These are phyloP conservation scores for Iodosphaeria phyllophila DNA, from an alignment of 2,329 filamentous ascomycete genomes.

Conservation along the genomic window DNA sequence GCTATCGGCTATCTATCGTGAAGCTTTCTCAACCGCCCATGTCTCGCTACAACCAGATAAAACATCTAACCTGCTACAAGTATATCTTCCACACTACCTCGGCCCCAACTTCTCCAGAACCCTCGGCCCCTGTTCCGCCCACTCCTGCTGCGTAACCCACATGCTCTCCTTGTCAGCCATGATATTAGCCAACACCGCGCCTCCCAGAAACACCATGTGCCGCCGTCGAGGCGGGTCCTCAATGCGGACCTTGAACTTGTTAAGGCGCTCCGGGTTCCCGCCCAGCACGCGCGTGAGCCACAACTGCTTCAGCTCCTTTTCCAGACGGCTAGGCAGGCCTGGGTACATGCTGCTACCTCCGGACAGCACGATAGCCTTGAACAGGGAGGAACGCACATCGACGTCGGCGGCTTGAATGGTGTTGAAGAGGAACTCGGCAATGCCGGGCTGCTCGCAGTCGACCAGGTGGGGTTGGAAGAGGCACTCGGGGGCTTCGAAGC, in stretches of 20 bases:
- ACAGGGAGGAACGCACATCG: conserved; percentile 81
- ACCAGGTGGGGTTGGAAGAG: conserved; percentile 97
- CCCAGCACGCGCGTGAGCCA: conserved; percentile 86
- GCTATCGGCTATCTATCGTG: too few relatives aligned
- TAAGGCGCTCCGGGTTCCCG: conserved; percentile 81
- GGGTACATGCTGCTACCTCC: conserved; percentile 99
- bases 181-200: conserved; percentile 91
- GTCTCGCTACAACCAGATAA: too few relatives aligned
- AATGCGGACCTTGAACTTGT: conserved; percentile 99
- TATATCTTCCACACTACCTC: too few relatives aligned
- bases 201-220: conserved; percentile 99
- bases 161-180: conserved; percentile 98
- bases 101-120: conserved; percentile 86
- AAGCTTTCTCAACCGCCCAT: too few relatives aligned
- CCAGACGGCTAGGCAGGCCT: conserved; percentile 77
- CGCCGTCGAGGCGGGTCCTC: conserved; percentile 88
- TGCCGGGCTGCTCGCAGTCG: conserved; percentile 90
- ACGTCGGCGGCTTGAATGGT: conserved; percentile 94
- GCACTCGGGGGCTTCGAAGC: conserved; percentile 95
- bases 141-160: conserved; percentile 97
- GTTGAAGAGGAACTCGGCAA: conserved; percentile 96
- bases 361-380: conserved; percentile 93
- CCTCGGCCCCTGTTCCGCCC: conserved; percentile 77
- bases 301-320: conserved; percentile 97
- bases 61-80: too few relatives aligned